These are phyloP conservation scores for Aspergillus tubingensis DNA, from an alignment of 2,329 filamentous ascomycete genomes.

Conservation along the genomic window DNA sequence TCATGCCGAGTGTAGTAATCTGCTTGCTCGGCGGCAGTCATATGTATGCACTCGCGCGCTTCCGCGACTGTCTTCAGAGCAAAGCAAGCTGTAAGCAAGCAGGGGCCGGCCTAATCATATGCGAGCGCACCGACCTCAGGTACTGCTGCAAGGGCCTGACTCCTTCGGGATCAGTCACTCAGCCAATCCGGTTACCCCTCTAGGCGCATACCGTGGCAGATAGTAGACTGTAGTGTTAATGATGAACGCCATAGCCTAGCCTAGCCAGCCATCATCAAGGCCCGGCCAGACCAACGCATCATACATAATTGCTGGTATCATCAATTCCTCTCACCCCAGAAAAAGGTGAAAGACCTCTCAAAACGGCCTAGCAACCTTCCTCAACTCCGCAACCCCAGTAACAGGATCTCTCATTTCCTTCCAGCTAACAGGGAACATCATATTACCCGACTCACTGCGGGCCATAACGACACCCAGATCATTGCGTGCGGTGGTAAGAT, in stretches of 20 bases:
- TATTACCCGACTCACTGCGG: constrained; percentile 79
- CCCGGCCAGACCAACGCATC: no score
- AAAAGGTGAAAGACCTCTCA: constrained; percentile 47
- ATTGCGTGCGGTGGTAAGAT: constrained; percentile 88
- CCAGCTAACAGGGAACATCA: constrained; percentile 93
- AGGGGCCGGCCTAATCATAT: background rate
- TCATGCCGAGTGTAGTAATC: background rate
- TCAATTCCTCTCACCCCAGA: constrained; percentile 5
- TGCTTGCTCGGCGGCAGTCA: background rate
- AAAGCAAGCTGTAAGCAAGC: background rate
- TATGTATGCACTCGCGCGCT: background rate
- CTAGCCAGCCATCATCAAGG: no score
- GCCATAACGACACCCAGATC: constrained; percentile 94
- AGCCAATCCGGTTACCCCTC: background rate
- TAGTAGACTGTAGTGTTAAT: no score
- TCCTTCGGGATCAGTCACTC: background rate
- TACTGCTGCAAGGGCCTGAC: background rate
- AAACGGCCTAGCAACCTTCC: constrained; percentile 93
- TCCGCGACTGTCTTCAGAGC: background rate
- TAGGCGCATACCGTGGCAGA: background rate
- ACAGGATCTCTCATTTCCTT: constrained; percentile 86
- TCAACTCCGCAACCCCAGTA: constrained; percentile 72
- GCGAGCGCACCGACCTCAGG: background rate
- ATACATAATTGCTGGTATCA: background rate
- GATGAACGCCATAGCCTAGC: no score